phyloP scores from a whole-genome alignment of 495 filamentous ascomycete species.

The Annulohypoxylon stygium region DNA sequence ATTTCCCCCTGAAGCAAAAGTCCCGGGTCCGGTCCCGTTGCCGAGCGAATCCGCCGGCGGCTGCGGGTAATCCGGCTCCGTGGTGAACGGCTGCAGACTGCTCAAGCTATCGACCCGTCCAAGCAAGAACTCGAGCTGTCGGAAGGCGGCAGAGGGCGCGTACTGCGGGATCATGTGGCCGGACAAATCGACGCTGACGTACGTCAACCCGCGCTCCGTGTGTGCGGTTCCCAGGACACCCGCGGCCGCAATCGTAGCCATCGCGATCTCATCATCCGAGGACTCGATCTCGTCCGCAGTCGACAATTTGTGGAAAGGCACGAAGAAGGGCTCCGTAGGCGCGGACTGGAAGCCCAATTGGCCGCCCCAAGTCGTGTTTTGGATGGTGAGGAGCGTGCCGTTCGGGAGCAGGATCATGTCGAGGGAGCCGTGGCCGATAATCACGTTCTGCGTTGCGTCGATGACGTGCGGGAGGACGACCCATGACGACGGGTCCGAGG shows the following conservation, averaged over 20 bases:
- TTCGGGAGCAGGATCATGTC: constrained; percentile 74
- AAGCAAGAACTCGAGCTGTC: constrained; percentile 56
- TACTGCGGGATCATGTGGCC: constrained; percentile 56
- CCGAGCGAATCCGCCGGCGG: constrained; percentile 44
- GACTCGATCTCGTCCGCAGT: constrained; percentile 35
- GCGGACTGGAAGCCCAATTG: constrained; percentile 73
- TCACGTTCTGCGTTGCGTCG: constrained; percentile 75
- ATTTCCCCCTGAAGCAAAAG: constrained; percentile 3
- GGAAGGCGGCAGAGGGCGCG: constrained; percentile 54
- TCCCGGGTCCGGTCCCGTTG: constrained; percentile 50
- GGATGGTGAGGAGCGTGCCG: constrained; percentile 78
- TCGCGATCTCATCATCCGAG: constrained; percentile 39
- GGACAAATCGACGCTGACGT: constrained; percentile 50
- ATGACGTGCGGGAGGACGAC: constrained; percentile 77
- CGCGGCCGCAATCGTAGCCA: constrained; percentile 44
- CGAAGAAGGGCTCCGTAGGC: constrained; percentile 72
- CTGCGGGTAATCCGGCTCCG: constrained; percentile 42
- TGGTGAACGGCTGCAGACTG: constrained; percentile 50
- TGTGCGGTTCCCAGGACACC: constrained; percentile 55
- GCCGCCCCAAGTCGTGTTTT: constrained; percentile 89
- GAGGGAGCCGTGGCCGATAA: constrained; percentile 77
- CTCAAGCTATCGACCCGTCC: constrained; percentile 52
- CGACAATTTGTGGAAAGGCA: constrained; percentile 69
- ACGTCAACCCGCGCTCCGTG: constrained; percentile 56
- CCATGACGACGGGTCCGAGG: constrained; percentile 65